Evolutionary conservation across 768 basidiomycete species (phyloP), one percentile per base, ranked within the genome.

Genomic region (Tricholoma hemisulphureum): DNA sequence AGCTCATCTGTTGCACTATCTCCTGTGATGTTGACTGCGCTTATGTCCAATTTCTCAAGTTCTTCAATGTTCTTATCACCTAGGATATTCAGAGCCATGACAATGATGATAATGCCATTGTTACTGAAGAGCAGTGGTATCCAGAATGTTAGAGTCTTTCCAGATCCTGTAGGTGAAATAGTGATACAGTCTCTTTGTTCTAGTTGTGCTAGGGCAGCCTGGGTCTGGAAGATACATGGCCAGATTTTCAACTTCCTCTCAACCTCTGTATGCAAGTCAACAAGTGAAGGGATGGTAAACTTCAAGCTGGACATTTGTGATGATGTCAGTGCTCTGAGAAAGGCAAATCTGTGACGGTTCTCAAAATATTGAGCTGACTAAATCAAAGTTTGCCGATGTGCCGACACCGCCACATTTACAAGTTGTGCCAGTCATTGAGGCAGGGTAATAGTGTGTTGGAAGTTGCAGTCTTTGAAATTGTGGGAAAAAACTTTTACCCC

Each of bases 71-170:
- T 61, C 52, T 67, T 64, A 49, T 67, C 58, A 35, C 66, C 66
- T 13, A 69, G 35, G 4, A 67, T 26, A 53, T 64, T 69, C 10
- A 69, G 51, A 24, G 67, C 60, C 11, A 64, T 65, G 18, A 67
- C 52, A 20, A 67, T 28, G 28, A 67, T 61, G 1, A 45, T 58
- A 18, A 67, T 62, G 8, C 59, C 60, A 16, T 58, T 50, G 14
- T 50, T 39, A 16, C 53, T 54, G 53, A 66, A 66, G 1, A 67
- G 54, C 6, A 67, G 53, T 6, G 62, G 64, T n/a, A 66, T 64
- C 61, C 63, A 67, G 61, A 66, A 66, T 2, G 63, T 65, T 6
- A 69, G 29, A 6, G 67, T 65, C 49, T 69, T 69, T n/a, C 65
- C 68, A 32, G 58, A 58, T 5, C 67, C 62, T 16, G 67, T 66